phyloP scores from a whole-genome alignment of 2,329 filamentous ascomycete species.

The Talaromyces sp. region DNA sequence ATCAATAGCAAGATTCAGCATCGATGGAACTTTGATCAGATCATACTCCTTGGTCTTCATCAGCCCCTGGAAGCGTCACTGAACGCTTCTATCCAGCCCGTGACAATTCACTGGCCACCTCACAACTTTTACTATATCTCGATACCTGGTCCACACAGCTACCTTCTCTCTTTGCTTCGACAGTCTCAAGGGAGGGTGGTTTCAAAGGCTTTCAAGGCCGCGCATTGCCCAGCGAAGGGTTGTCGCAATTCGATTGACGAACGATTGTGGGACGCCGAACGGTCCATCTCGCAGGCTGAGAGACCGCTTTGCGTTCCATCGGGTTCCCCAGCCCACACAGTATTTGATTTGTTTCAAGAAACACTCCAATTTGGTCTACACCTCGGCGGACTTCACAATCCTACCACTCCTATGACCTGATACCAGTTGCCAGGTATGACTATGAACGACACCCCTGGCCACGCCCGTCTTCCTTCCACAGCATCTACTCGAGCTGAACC shows the following conservation, averaged over 20 bases:
- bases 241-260: conserved; percentile 29
- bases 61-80: not conserved
- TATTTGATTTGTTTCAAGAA: not conserved
- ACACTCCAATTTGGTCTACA: conserved; percentile 8
- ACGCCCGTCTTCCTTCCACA: conserved; percentile 33
- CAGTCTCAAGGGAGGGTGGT: not conserved
- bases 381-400: not conserved
- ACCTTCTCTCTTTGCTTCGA: not conserved
- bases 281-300: conserved; percentile 43
- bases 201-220: not conserved
- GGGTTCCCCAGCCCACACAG: conserved; percentile 38
- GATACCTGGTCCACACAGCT: not conserved
- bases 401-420: conserved; percentile 6
- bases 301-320: conserved; percentile 49
- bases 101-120: not conserved
- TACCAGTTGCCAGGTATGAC: conserved; percentile 27
- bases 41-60: not conserved
- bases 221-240: conserved; percentile 7
- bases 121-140: not conserved
- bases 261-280: conserved; percentile 45
- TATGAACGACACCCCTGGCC: conserved; percentile 33
- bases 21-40: not conserved
- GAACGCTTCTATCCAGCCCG: not conserved
- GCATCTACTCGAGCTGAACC: conserved; percentile 27
- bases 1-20: not conserved